Evolutionary conservation across 108 stramenopile genomes (phyloP).

Genomic region (Pinguiococcus pyrenoidosus): DNA sequence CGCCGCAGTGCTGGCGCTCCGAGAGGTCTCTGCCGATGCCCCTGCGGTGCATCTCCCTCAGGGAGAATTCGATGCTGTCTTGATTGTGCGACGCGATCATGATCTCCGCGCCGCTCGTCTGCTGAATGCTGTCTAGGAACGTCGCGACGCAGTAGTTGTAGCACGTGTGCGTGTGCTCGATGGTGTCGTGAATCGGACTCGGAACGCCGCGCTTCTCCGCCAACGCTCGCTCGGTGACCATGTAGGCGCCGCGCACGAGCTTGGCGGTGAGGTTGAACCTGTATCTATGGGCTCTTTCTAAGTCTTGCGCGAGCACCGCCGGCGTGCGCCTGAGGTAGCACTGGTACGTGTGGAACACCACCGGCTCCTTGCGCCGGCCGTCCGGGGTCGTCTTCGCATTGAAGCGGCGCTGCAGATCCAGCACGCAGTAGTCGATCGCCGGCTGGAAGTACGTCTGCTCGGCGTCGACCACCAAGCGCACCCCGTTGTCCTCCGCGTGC

Average conservation of each 20-base stretch:
- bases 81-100: conserved; percentile 92
- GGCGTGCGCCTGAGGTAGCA: conserved; percentile 76
- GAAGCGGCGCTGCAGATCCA: conserved; percentile 57
- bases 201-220: conserved; percentile 43
- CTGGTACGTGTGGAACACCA: conserved; percentile 40
- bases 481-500: conserved; percentile 44
- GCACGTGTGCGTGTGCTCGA: conserved; percentile 67
- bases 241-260: conserved; percentile 95
- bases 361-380: conserved; percentile 6
- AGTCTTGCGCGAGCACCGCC: conserved; percentile 52
- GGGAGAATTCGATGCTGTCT: conserved; percentile 55
- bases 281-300: conserved; percentile 61
- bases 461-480: conserved; percentile 86
- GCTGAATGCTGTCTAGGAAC: conserved; percentile 49
- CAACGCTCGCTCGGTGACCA: conserved; percentile 67
- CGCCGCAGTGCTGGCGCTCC: conserved; percentile 10
- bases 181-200: conserved; percentile 60
- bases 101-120: conserved; percentile 44
- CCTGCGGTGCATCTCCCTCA: conserved; percentile 51
- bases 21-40: no score
- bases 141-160: conserved; percentile 32
- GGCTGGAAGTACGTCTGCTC: conserved; percentile 90
- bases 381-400: conserved; percentile 30
- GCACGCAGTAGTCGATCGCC: conserved; percentile 74
- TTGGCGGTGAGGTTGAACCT: conserved; percentile 73